A percentile compares a stretch with the other conserved stretches of the same genome.
These are phyloP conservation scores for Wickerhamomyces sydowiorum DNA, from an alignment of 805 yeast species.

Conservation along the genomic window DNA sequence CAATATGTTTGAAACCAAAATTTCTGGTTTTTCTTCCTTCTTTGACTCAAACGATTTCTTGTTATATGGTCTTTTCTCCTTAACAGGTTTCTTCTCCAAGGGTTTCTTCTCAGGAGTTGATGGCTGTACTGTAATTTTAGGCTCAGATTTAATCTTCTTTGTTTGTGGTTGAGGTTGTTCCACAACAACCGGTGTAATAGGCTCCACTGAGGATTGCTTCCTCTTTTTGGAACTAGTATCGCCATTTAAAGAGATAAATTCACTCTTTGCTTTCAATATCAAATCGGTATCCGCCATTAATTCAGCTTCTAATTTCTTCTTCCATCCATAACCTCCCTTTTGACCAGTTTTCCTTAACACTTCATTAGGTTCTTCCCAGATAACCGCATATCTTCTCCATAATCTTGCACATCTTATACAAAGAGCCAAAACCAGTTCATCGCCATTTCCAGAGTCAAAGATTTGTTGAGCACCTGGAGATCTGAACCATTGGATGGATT, in stretches of 20 bases:
- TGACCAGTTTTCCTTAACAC: conserved; percentile 43
- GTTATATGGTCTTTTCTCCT: conserved; percentile 8
- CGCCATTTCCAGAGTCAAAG: conserved; percentile 14
- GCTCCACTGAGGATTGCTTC: neutral
- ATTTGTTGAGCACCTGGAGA: conserved; percentile 55
- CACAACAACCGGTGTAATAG: neutral
- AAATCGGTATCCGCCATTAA: conserved; percentile 53
- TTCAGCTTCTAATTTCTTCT: conserved; percentile 61
- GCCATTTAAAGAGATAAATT: neutral
- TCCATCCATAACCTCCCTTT: conserved; percentile 48
- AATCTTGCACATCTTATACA: conserved; percentile 84
- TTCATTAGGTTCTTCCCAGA: conserved; percentile 77
- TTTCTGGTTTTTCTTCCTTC: conserved; percentile 4
- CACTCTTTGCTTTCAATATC: conserved; percentile 41
- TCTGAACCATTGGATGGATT: conserved; percentile 61
- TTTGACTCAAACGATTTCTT: conserved; percentile 7
- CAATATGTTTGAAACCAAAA: conserved; percentile 4
- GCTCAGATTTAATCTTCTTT: neutral
- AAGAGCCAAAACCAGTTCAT: conserved; percentile 46
- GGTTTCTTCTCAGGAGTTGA: conserved; percentile 17
- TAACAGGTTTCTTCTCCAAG: conserved; percentile 4
- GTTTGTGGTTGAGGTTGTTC: too few relatives aligned
- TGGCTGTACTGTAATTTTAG: neutral
- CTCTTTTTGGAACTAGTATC: neutral
- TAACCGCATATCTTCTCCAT: conserved; percentile 87